phyloP scores from a whole-genome alignment of 305 asterid species.

The Solanum hybrid region DNA sequence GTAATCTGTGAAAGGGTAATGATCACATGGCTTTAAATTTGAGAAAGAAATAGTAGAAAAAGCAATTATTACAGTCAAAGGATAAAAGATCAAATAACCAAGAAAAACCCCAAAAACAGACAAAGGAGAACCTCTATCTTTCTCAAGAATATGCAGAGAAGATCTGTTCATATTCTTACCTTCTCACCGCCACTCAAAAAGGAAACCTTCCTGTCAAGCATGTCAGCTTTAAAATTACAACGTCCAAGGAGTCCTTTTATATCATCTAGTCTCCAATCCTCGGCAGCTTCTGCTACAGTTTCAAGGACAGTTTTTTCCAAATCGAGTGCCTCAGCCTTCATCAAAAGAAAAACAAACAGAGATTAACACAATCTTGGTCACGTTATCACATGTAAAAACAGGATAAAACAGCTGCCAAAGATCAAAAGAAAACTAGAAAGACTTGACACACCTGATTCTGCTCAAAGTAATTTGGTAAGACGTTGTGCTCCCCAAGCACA shows the following conservation, averaged over 20 bases:
- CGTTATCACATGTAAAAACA: background rate
- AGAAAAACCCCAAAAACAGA: background rate
- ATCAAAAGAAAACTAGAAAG: background rate
- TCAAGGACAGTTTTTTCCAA: conserved; percentile 80
- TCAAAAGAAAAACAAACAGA: background rate
- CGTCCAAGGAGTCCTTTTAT: conserved; percentile 95
- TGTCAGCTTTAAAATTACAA: conserved; percentile 81
- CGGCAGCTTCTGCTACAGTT: conserved; percentile 94
- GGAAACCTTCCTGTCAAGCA: conserved; percentile 93
- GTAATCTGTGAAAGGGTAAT: background rate
- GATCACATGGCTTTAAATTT: background rate
- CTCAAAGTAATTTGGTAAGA: conserved; percentile 85
- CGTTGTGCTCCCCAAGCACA: conserved; percentile 83
- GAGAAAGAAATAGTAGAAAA: background rate
- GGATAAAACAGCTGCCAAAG: background rate
- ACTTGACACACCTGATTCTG: conserved; percentile 80
- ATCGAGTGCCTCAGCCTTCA: conserved; percentile 97
- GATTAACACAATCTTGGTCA: background rate
- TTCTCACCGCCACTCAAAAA: conserved; percentile 98
- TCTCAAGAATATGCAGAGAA: background rate
- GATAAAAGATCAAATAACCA: background rate
- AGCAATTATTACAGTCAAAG: background rate
- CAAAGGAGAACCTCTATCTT: background rate
- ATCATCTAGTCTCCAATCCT: conserved; percentile 93
- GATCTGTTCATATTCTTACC: conserved; percentile 32